Base-by-base conservation (phyloP, 2,329 filamentous ascomycete species). In the Aspergillus sp. region DNA sequence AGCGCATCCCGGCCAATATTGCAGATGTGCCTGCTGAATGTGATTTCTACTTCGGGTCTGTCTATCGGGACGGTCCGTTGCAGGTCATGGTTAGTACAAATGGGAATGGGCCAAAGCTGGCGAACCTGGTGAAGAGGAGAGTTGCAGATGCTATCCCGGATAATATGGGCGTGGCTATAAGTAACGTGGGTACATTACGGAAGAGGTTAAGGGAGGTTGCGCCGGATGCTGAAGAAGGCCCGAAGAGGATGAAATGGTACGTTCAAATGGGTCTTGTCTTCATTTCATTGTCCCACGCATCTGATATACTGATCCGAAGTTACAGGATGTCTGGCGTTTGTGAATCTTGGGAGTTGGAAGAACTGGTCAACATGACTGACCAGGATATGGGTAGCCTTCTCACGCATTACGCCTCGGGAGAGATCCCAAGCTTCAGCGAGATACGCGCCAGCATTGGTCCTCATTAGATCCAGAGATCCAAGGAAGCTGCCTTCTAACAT, bases 61-160 rank as follows among this genome's bases (percentile, higher is more conserved):
- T 96, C 35, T 88, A 98, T 70, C 84, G 93, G 43, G 93, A 98
- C 65, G 93, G 93, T 0, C 93, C 93, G 4, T 70, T 98, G 50
- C 93, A 98, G 73, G 85, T 98, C 60, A 98, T 98, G 93, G 91
- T 98, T 57, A 94, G 87, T 72, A 98, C 93, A 33, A 98, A 97
- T 65, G 93, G 93, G 44, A 96, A 95, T 64, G 93, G 93, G 0
- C 93, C 93, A 0, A 83, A 91, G 63, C 72, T 98, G 53, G 93
- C 93, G 7, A 91, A 88, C 56, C 83, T 90, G 42, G 86, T 98
- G 43, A 76, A 91, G 45, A 79, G 85, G 62, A 81, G 86, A 62
- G 95, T 98, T 54, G 90, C 88, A 12, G 77, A 74, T 19, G 76
- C 75, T 42, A 71, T 98, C 47, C 93, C 93, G 1, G 71, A 73